phyloP scores from a whole-genome alignment of 805 yeast species.

The Candida incommunis region DNA sequence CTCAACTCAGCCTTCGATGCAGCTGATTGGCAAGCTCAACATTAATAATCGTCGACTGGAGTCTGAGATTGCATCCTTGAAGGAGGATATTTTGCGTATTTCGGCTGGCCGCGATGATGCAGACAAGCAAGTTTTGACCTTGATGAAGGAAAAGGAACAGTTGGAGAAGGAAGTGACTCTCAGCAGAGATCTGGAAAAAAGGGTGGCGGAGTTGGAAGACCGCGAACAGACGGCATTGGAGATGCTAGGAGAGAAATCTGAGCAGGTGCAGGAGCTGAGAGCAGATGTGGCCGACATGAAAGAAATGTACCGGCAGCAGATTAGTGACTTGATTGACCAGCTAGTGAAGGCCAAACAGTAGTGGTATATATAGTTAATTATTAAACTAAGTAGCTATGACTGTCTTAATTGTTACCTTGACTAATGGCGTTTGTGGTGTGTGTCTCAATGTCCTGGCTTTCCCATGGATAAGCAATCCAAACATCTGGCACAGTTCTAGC shows the following conservation, averaged over 20 bases:
- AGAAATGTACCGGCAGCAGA: conserved; percentile 69
- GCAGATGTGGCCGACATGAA: conserved; percentile 87
- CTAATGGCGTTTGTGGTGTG: conserved; percentile 52
- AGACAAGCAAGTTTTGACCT: conserved; percentile 48
- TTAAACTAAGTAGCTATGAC: no score
- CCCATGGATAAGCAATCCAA: conserved; percentile 92
- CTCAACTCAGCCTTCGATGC: conserved; percentile 26
- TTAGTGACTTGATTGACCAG: conserved; percentile 65
- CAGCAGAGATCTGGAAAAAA: conserved; percentile 19
- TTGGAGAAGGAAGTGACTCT: conserved; percentile 18
- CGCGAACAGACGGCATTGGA: conserved; percentile 43
- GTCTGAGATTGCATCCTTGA: conserved; percentile 52
- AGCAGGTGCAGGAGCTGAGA: conserved; percentile 65
- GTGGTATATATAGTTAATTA: not conserved
- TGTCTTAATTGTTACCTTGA: conserved; percentile 49
- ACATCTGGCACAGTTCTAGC: conserved; percentile 62
- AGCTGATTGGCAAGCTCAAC: conserved; percentile 60
- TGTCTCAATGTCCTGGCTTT: conserved; percentile 63
- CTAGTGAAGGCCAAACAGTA: conserved; percentile 27
- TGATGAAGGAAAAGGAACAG: conserved; percentile 39
- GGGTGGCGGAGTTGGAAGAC: conserved; percentile 25
- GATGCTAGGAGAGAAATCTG: conserved; percentile 76
- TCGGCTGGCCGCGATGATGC: conserved; percentile 47
- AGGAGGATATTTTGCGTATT: conserved; percentile 45
- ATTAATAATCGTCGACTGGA: conserved; percentile 68